Base-by-base conservation (phyloP, 2,329 filamentous ascomycete species). In the Fusarium marasasianum region DNA sequence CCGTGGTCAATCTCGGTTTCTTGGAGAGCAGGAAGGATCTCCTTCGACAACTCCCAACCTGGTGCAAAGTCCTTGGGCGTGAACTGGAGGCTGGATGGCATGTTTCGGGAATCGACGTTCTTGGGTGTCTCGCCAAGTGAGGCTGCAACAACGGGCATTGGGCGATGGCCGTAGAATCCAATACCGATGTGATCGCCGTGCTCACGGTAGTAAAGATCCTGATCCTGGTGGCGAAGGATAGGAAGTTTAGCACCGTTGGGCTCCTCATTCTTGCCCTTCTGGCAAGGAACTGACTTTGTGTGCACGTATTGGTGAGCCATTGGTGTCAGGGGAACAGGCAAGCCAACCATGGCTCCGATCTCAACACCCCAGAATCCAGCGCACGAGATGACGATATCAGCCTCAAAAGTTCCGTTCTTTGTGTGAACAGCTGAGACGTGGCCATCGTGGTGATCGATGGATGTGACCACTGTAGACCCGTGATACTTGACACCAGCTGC, bases 351-450 rank as follows among this genome's bases (percentile, higher is more conserved):
- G 11, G 86, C 87, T 29, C 90, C 90, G 12, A 92, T 83, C 77
- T 92, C 90, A 13, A 91, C 90, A 17, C 90, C 90, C 90, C 90
- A 92, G 79, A 92, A 90, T 0, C 90, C 90, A 12, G 89, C 90
- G 69, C 90, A 92, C 4, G 89, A 91, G 43, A 92, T 80, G 57
- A 91, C 83, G 31, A 91, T 87, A 62, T 92, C 90, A 1, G 90
- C 90, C 0, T 87, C 82, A 26, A 91, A 83, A 1, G 77, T 85
- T 29, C 86, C 86, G 8, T 80, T 80, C 3, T 83, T 81, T 1
- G 88, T 91, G 4, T 71, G 81, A 1, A 91, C 90, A 5, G 90
- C 89, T 1, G 88, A 91, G 18, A 91, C 88, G 6, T 80, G 84
- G 24, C 85, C 84, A 12, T 84, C 78, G 1, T 79, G 76, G 69